Evolutionary conservation across 441 rosid genomes (phyloP), one percentile per base, ranked within the genome.

Genomic region (Gossypium gossypioides): DNA sequence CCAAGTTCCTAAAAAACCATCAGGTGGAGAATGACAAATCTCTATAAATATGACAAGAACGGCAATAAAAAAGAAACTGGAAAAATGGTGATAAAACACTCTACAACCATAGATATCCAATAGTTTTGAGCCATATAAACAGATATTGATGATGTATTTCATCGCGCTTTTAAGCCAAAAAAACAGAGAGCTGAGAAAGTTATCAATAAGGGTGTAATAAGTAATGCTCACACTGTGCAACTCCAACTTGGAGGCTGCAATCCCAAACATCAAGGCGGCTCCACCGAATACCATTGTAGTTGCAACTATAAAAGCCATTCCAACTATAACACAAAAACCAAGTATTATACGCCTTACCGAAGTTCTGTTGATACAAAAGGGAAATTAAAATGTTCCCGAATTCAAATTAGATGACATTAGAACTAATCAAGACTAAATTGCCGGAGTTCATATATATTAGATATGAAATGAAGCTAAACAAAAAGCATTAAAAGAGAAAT

Each of bases 291-390:
- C 84, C 75, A 89, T 18, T 15, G 75, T 79, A 37, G 93, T 93
- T n/a, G 96, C 96, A 32, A 81, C 86, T 60, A 84, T 84, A 82
- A 91, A 93, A 62, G 96, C 98, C 81, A 86, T 90, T 66, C 95
- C 96, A 79, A 89, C 98, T 93, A 73, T 42, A 80, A 57, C 12
- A 19, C 37, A 21, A 50, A 50, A 8, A 50, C 44, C 15, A 29
- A 68, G 58, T 27, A 8, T 50, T 50, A 68, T 55, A 68, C 29
- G 44, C 59, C 44, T 27, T 25, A 27, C 2, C 22, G 40, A 27
- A 27, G 19, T 8, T 15, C 29, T 25, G n/a, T 18, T n/a, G 44
- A n/a, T 68, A 27, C 42, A 27, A 50, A 48, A 27, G 40, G 25
- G 16, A 9, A 68, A 68, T 27, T 5, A 15, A 48, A 25, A 50